phyloP scores from a whole-genome alignment of 371 early-diverging fungal species.

The Rhizopus sp. region DNA sequence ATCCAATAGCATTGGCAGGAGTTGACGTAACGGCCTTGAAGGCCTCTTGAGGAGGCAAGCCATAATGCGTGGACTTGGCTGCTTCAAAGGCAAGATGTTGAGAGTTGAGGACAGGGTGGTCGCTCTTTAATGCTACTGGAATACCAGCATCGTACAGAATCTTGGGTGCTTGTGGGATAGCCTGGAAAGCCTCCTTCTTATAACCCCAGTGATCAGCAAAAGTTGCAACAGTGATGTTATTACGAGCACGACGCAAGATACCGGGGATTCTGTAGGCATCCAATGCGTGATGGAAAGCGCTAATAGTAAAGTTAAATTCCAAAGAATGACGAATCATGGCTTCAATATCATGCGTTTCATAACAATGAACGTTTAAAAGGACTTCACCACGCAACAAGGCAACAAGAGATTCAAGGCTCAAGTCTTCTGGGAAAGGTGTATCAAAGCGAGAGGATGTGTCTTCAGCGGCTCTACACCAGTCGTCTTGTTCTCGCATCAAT shows the following conservation, averaged over 20 bases:
- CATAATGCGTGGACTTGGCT: conserved; percentile 72
- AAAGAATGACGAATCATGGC: conserved; percentile 73
- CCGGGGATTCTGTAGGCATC: conserved; percentile 77
- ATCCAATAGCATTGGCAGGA: conserved; percentile 77
- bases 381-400: conserved; percentile 75
- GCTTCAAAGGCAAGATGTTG: conserved; percentile 78
- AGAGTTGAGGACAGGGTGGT: conserved; percentile 78
- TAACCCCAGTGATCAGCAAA: conserved; percentile 75
- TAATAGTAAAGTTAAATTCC: conserved; percentile 76
- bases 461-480: conserved; percentile 73
- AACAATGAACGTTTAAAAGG: conserved; percentile 74
- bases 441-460: conserved; percentile 26
- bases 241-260: conserved; percentile 61
- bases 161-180: conserved; percentile 59
- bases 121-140: conserved; percentile 72
- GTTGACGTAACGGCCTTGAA: conserved; percentile 69
- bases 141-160: conserved; percentile 67
- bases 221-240: conserved; percentile 69
- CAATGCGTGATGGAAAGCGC: conserved; percentile 82
- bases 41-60: conserved; percentile 57
- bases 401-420: conserved; percentile 62
- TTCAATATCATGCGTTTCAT: conserved; percentile 70
- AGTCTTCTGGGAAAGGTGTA: conserved; percentile 65
- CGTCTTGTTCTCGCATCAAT: conserved; percentile 63
- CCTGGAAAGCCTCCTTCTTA: conserved; percentile 77